Conservation (phyloP, 2,329 filamentous ascomycete genomes). For the Tolypocladium ovalisporum region DNA sequence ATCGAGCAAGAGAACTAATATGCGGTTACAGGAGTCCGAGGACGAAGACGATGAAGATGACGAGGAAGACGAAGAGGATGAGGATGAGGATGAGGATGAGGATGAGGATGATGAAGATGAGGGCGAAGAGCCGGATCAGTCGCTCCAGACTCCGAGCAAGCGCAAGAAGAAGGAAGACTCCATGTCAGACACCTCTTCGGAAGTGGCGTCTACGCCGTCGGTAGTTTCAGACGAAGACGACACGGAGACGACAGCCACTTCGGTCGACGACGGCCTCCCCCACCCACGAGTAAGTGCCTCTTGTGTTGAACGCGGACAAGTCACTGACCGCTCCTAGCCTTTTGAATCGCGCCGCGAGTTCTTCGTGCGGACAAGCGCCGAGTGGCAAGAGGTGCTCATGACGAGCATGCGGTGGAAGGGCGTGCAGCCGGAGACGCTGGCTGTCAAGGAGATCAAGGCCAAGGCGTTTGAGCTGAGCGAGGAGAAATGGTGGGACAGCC, state of each 20-base stretch:
- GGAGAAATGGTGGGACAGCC: slow-evolving; percentile 97
- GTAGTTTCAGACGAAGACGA: slow-evolving; percentile 31
- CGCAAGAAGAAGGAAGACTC: slow-evolving; percentile 44
- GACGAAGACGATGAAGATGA: slow-evolving; percentile 48
- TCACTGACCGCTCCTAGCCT: slow-evolving; percentile 38
- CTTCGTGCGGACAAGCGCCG: slow-evolving; percentile 74
- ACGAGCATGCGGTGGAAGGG: slow-evolving; percentile 60
- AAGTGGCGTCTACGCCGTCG: slow-evolving; percentile 15
- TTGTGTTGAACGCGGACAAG: background rate
- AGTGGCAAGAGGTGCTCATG: slow-evolving; percentile 85
- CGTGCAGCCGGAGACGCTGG: slow-evolving; percentile 54
- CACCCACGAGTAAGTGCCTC: slow-evolving; percentile 43
- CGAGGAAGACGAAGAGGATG: slow-evolving; percentile 49
- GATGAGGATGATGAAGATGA: slow-evolving; percentile 42
- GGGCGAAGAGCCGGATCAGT: slow-evolving; percentile 36
- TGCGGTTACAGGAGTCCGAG: slow-evolving; percentile 38
- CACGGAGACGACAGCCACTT: slow-evolving; percentile 34
- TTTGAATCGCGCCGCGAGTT: slow-evolving; percentile 91
- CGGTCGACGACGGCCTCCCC: slow-evolving; percentile 64
- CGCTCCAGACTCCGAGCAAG: slow-evolving; percentile 39
- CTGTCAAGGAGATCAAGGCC: slow-evolving; percentile 86
- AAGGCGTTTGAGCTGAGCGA: slow-evolving; percentile 85
- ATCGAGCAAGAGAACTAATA: slow-evolving; percentile 5
- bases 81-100: slow-evolving; percentile 47
- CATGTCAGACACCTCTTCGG: slow-evolving; percentile 25